A percentile compares a stretch with the other conserved stretches of the same genome.
phyloP scores from a whole-genome alignment of 345 rosid genomes.

The Bruguiera gymnorhiza region DNA sequence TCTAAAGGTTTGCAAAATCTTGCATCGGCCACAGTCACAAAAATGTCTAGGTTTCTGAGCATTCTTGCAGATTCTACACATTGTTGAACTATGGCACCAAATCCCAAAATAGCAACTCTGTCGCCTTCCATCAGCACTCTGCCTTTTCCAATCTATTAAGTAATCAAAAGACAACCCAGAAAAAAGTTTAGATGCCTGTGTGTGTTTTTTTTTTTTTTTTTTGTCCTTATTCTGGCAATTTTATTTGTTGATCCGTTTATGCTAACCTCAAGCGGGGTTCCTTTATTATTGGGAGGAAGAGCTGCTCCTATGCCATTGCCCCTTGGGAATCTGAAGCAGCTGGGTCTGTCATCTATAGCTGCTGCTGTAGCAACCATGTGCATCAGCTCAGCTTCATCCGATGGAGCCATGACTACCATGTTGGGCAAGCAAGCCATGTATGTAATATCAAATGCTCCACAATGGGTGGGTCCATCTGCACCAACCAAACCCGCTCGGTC shows the following conservation, averaged over 20 bases:
- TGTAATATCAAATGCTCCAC: conserved; percentile 68
- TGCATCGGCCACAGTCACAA: conserved; percentile 76
- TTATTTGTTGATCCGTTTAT: neutral
- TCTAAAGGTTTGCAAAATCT: conserved; percentile 93
- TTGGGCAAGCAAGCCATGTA: conserved; percentile 81
- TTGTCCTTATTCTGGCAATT: neutral
- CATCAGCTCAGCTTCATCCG: conserved; percentile 73
- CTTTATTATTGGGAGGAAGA: conserved; percentile 58
- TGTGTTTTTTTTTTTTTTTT: neutral
- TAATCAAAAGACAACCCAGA: neutral
- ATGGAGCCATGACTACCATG: conserved; percentile 86
- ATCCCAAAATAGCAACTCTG: conserved; percentile 73
- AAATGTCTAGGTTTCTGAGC: conserved; percentile 40
- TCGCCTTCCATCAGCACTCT: conserved; percentile 66
- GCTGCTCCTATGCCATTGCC: conserved; percentile 60
- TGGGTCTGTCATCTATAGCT: conserved; percentile 70
- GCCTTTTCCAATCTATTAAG: conserved; percentile 71
- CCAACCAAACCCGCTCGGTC: conserved; percentile 78
- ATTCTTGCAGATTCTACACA: conserved; percentile 54
- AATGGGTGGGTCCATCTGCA: conserved; percentile 78
- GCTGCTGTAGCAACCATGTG: conserved; percentile 83
- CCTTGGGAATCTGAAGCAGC: conserved; percentile 82
- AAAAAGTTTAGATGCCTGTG: conserved; percentile 5
- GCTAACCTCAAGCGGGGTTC: conserved; percentile 54
- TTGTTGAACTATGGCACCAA: conserved; percentile 72